Evolutionary conservation across 441 rosid genomes (phyloP).

Genomic region (Cnidoscolus chayamansa): DNA sequence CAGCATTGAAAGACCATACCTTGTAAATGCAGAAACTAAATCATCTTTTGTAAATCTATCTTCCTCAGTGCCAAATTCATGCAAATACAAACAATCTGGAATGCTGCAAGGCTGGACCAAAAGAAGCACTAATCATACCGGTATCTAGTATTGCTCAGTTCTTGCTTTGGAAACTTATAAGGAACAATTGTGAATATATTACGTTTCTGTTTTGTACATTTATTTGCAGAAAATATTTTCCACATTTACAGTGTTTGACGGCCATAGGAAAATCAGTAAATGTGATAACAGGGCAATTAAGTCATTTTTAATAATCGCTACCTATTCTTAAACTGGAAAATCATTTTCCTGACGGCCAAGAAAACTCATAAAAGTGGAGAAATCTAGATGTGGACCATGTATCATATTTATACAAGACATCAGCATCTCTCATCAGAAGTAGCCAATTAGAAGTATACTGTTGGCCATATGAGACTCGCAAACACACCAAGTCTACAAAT

Average conservation of each 20-base stretch:
- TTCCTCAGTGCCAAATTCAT: slow-evolving; percentile 63
- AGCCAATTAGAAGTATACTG: not conserved
- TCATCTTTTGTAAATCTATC: slow-evolving; percentile 94
- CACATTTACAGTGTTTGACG: not conserved
- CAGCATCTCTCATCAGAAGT: not conserved
- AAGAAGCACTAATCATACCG: slow-evolving; percentile 20
- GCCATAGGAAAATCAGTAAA: not conserved
- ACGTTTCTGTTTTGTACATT: not conserved
- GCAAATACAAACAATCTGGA: slow-evolving; percentile 11
- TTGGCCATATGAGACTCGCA: not conserved
- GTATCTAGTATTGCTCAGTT: not conserved
- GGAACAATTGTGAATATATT: not conserved
- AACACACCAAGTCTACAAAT: not conserved
- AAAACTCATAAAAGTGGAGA: not conserved
- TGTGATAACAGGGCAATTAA: not conserved
- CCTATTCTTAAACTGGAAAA: not conserved
- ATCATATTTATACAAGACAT: not conserved
- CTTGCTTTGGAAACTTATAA: slow-evolving; percentile 4
- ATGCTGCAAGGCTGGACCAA: slow-evolving; percentile 29
- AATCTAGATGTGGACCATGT: not conserved
- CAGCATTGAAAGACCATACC: slow-evolving; percentile 35
- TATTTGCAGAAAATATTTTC: not conserved
- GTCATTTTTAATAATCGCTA: not conserved
- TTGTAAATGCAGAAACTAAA: slow-evolving; percentile 61
- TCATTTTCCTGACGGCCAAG: not conserved